These are phyloP conservation scores for Boletus rex-veris DNA, from an alignment of 768 basidiomycete genomes.

Conservation along the genomic window DNA sequence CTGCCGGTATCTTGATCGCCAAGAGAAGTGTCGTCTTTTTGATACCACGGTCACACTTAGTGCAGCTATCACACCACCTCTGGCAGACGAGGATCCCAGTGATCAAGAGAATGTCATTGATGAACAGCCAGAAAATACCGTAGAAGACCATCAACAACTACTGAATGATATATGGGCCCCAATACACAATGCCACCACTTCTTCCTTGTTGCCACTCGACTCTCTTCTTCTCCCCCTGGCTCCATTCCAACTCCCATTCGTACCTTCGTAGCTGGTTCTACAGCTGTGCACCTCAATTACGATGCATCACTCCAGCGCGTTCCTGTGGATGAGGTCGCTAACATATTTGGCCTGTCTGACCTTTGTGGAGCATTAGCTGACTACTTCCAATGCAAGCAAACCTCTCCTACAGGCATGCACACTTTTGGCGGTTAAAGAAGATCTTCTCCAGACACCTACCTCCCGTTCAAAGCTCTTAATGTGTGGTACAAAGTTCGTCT, in stretches of 20 bases:
- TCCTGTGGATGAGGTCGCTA: background rate
- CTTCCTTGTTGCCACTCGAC: too few relatives aligned
- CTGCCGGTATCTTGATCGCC: background rate
- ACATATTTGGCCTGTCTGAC: background rate
- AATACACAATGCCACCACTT: too few relatives aligned
- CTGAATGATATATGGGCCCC: too few relatives aligned
- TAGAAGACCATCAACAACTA: background rate
- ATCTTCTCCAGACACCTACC: too few relatives aligned
- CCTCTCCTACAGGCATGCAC: background rate
- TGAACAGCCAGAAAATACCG: background rate
- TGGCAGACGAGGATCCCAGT: too few relatives aligned
- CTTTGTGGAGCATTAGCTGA: background rate
- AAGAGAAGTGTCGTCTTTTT: background rate
- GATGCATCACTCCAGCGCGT: background rate
- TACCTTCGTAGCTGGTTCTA: background rate
- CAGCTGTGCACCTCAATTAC: background rate
- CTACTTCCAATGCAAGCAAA: background rate
- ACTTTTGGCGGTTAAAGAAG: too few relatives aligned
- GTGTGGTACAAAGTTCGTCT: too few relatives aligned
- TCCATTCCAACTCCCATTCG: background rate
- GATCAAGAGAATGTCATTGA: background rate
- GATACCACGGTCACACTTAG: background rate
- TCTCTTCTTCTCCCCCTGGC: too few relatives aligned
- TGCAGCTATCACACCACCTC: background rate
- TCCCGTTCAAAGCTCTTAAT: too few relatives aligned